Percentiles rank a stretch among this genome's conserved stretches.
phyloP scores from a whole-genome alignment of 177 flowering plant species.

The Tripterygium wilfordii region DNA sequence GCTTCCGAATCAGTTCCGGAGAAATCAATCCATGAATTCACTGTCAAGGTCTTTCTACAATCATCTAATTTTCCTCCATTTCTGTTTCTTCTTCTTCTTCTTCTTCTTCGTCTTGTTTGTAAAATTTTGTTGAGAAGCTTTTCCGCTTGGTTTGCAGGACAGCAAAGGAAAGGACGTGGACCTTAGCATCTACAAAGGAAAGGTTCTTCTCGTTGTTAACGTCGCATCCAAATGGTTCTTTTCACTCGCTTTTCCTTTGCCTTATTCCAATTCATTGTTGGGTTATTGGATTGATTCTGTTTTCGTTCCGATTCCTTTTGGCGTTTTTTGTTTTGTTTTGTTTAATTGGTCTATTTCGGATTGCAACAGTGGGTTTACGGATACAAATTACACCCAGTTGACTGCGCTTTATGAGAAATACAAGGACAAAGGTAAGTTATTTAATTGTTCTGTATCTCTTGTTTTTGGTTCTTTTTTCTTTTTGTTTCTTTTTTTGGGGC shows the following conservation, averaged over 20 bases:
- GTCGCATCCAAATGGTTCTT: slow-evolving; percentile 82
- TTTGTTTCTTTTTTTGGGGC: too few relatives aligned
- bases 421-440: slow-evolving; percentile 63
- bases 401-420: slow-evolving; percentile 62
- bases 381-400: slow-evolving; percentile 70
- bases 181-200: slow-evolving; percentile 56
- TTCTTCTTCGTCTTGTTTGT: too few relatives aligned
- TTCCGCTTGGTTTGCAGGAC: slow-evolving; percentile 38
- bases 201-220: slow-evolving; percentile 68
- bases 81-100: not conserved
- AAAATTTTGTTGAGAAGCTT: too few relatives aligned
- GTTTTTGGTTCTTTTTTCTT: too few relatives aligned
- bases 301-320: slow-evolving; percentile 2
- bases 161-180: slow-evolving; percentile 53
- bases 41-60: too few relatives aligned
- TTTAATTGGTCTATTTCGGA: slow-evolving; percentile 9
- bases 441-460: not conserved
- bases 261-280: not conserved
- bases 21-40: slow-evolving; percentile 54
- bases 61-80: too few relatives aligned
- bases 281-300: slow-evolving; percentile 3
- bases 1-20: slow-evolving; percentile 37
- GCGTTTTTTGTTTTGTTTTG: not conserved
- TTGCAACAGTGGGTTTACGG: slow-evolving; percentile 70
- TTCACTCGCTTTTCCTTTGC: not conserved